These are phyloP conservation scores for Neopestalotiopsis sp. DNA, from an alignment of 2,329 filamentous ascomycete genomes.

Conservation along the genomic window DNA sequence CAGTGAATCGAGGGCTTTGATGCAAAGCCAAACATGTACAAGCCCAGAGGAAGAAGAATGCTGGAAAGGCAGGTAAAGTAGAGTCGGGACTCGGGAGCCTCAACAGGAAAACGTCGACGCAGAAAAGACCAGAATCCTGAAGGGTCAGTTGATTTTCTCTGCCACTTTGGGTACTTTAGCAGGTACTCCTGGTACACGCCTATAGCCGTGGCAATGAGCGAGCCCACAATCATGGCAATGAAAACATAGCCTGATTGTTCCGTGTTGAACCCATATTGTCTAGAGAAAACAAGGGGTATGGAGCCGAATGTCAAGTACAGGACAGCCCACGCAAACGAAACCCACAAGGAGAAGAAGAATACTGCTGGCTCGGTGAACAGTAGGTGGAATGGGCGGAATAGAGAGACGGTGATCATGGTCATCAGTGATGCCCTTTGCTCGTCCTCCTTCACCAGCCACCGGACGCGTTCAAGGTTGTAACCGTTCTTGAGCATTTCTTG, in stretches of 20 bases:
- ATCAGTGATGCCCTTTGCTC: constrained; percentile 72
- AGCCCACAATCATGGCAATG: constrained; percentile 70
- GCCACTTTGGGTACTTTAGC: constrained; percentile 52
- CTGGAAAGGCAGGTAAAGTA: constrained; percentile 84
- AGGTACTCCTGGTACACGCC: constrained; percentile 76
- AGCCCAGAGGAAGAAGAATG: constrained; percentile 75
- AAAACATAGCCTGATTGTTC: constrained; percentile 76
- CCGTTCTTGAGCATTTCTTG: neutral
- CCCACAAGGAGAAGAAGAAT: constrained; percentile 89
- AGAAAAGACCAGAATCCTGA: constrained; percentile 51
- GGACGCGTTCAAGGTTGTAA: constrained; percentile 57
- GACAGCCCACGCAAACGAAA: constrained; percentile 86
- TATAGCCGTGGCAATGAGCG: constrained; percentile 68
- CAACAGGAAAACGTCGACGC: constrained; percentile 50
- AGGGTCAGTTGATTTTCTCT: constrained; percentile 27
- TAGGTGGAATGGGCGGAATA: constrained; percentile 79
- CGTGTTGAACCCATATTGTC: constrained; percentile 69
- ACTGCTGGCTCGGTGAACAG: constrained; percentile 79
- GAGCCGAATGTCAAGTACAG: constrained; percentile 85
- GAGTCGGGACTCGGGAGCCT: constrained; percentile 75
- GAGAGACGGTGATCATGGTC: constrained; percentile 74
- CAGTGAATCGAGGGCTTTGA: constrained; percentile 67
- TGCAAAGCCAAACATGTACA: constrained; percentile 83
- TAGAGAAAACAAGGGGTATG: constrained; percentile 77
- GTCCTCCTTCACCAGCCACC: constrained; percentile 82